Base-by-base conservation (phyloP, 768 basidiomycete genomes). In the Jaapia argillacea region DNA sequence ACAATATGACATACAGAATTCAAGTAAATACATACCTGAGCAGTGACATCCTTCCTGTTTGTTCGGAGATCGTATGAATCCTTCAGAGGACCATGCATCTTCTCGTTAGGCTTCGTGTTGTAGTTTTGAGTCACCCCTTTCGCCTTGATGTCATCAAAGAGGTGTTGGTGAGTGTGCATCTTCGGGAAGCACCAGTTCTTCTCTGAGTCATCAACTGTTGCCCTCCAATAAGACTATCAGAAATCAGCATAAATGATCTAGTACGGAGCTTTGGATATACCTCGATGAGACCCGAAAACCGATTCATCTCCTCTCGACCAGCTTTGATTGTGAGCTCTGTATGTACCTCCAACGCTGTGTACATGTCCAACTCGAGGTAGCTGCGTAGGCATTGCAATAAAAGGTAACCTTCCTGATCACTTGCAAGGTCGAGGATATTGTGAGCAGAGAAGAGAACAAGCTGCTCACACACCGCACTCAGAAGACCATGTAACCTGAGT, bases 311-410 rank as follows among this genome's bases (percentile, higher is more conserved):
- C 6, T 42, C 37, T 25, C 40, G 23, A 4, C 58, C 58, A 7
- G 40, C 47, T 4, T 3, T 22, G 40, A 66, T 43, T 1, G 60
- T 64, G 0, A 48, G 42, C 1, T 55, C 47, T 0, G 60, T 63
- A 26, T 67, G 65, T 22, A 63, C 49, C 21, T 64, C 56, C 0
- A 68, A 46, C 0, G 52, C 50, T 3, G 56, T 16, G 38, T 51
- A 60, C 42, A 61, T 56, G 28, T 63, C 54, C 2, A 66, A 44
- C 22, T 58, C 51, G 1, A 62, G 37, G 40, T 63, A 68, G 24
- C 51, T 55, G 4, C 55, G 52, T 3, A 68, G 42, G 10, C 60
- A 47, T 7, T 50, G 33, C 1, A 68, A 48, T 6, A 68, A 47
- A 1, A 24, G 4, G 46, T 57, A 62, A 0, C 58, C 63, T 4